Percentiles rank a stretch among this genome's conserved stretches.
These are phyloP conservation scores for Euphrasia arctica DNA, from an alignment of 305 asterid species.

Conservation along the genomic window DNA sequence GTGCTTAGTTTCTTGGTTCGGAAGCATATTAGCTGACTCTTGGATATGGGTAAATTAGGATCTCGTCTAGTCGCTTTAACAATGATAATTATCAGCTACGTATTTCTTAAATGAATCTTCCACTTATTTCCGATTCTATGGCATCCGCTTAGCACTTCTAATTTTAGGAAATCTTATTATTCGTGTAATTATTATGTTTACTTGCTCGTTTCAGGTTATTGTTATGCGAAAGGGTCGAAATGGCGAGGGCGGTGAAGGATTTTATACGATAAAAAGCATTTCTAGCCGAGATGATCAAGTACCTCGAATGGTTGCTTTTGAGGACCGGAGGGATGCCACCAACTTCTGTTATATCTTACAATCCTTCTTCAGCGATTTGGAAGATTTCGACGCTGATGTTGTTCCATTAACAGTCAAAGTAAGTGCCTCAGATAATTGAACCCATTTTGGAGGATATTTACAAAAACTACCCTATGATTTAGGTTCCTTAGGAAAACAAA, in stretches of 20 bases:
- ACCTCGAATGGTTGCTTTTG: conserved; percentile 75
- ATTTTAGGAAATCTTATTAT: too few relatives aligned
- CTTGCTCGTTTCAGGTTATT: conserved; percentile 47
- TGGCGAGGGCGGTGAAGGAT: conserved; percentile 54
- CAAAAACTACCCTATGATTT: background rate
- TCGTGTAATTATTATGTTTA: too few relatives aligned
- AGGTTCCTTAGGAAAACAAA: background rate
- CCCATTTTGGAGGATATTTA: background rate
- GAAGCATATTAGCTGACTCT: background rate
- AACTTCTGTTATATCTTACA: conserved; percentile 73
- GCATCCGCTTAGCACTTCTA: background rate
- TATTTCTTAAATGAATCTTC: background rate
- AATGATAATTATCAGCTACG: background rate
- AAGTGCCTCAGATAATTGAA: conserved; percentile 27
- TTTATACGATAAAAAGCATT: conserved; percentile 50
- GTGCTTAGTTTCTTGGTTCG: conserved; percentile 21
- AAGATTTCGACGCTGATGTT: conserved; percentile 59
- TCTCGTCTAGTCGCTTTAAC: background rate
- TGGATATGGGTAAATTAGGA: background rate
- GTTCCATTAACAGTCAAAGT: conserved; percentile 66
- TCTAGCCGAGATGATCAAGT: conserved; percentile 30
- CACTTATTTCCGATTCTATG: background rate
- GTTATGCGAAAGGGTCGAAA: conserved; percentile 52
- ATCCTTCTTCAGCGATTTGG: conserved; percentile 65
- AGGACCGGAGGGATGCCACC: conserved; percentile 77